These are phyloP conservation scores for Boletus rex-veris DNA, from an alignment of 768 basidiomycete species.

Conservation along the genomic window DNA sequence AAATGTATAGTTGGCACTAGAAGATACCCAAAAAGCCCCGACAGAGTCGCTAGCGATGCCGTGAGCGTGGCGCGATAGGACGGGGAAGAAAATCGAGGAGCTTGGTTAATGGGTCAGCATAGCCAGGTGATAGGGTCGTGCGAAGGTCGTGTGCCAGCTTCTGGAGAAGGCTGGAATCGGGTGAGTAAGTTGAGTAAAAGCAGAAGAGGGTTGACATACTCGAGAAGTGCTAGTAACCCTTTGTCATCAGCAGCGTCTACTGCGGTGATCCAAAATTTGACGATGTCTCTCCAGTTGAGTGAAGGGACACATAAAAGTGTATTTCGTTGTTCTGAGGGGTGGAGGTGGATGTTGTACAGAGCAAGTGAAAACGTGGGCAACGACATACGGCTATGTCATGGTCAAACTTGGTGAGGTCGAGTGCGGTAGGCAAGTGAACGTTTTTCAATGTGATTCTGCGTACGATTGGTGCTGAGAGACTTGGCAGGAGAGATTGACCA, in stretches of 20 bases:
- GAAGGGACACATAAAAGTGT: slow-evolving; percentile 70
- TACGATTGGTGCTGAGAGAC: slow-evolving; percentile 67
- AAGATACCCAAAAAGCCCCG: slow-evolving; percentile 67
- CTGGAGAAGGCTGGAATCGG: slow-evolving; percentile 58
- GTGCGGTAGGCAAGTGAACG: slow-evolving; percentile 68
- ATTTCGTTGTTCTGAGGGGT: slow-evolving; percentile 63
- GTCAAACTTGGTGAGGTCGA: slow-evolving; percentile 53
- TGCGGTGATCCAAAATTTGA: slow-evolving; percentile 61
- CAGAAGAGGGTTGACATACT: slow-evolving; percentile 45
- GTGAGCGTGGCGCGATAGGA: slow-evolving; percentile 57
- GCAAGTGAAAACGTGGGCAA: background rate
- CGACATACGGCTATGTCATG: slow-evolving; percentile 50
- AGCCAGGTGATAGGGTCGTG: slow-evolving; percentile 66
- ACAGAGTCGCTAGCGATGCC: slow-evolving; percentile 62
- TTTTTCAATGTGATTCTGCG: slow-evolving; percentile 54
- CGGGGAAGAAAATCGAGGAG: slow-evolving; percentile 57
- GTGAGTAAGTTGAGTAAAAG: slow-evolving; percentile 8
- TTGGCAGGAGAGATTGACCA: background rate
- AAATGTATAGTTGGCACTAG: slow-evolving; percentile 58
- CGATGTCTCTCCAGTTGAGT: slow-evolving; percentile 74
- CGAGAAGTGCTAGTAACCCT: slow-evolving; percentile 69
- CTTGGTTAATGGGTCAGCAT: slow-evolving; percentile 49
- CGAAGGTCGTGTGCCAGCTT: slow-evolving; percentile 78
- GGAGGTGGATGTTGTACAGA: background rate
- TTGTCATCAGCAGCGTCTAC: slow-evolving; percentile 65